phyloP scores from a whole-genome alignment of 1,284 basidiomycete species.

The Sparassis latifolia region DNA sequence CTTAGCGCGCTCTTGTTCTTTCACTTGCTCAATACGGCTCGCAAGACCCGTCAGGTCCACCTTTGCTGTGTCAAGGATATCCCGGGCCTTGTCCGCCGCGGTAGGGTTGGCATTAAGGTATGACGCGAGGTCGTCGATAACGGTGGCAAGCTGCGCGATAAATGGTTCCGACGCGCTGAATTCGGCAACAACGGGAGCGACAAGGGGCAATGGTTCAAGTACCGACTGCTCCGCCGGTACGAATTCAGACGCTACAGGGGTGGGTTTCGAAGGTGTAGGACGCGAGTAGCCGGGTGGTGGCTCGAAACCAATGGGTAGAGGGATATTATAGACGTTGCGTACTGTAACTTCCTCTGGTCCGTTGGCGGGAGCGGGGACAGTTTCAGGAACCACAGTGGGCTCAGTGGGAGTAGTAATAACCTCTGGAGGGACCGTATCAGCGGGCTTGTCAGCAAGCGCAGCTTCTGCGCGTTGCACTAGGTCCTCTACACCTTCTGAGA shows the following conservation, averaged over 20 bases:
- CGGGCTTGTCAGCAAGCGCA: constrained; percentile 44
- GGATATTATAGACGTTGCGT: constrained; percentile 56
- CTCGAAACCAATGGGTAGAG: constrained; percentile 88
- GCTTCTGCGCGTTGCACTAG: constrained; percentile 66
- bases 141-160: constrained; percentile 86
- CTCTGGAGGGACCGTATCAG: constrained; percentile 23
- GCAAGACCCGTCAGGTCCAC: constrained; percentile 80
- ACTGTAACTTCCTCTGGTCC: constrained; percentile 15
- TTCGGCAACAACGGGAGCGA: constrained; percentile 78
- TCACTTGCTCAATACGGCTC: constrained; percentile 74
- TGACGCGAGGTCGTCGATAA: constrained; percentile 88
- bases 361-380: constrained; percentile 16
- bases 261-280: constrained; percentile 42
- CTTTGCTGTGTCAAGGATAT: constrained; percentile 72
- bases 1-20: constrained; percentile 72
- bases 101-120: constrained; percentile 76
- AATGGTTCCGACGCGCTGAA: constrained; percentile 78
- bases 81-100: constrained; percentile 60
- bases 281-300: constrained; percentile 81
- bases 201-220: constrained; percentile 58
- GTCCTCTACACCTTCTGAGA: constrained; percentile 58
- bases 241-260: constrained; percentile 26
- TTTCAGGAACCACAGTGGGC: constrained; percentile 25
- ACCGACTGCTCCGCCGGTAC: constrained; percentile 21
- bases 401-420: constrained; percentile 28